Evolutionary conservation across 2,329 filamentous ascomycete species (phyloP).

Genomic region (Aspergillus unguis): DNA sequence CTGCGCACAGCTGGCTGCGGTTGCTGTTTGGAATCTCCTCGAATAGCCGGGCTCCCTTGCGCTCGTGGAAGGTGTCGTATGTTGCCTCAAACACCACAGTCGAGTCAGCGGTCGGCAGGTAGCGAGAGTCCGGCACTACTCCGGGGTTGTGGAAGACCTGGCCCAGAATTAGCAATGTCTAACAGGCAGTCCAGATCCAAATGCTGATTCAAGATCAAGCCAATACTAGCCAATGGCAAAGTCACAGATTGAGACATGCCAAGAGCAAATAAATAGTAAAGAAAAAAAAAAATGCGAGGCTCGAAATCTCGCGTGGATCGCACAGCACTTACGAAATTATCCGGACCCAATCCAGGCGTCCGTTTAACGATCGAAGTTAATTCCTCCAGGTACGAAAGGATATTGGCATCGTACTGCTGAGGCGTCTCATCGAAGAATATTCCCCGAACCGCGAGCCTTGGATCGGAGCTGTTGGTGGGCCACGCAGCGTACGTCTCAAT

Average conservation of each 20-base stretch:
- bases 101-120: conserved; percentile 42
- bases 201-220: background rate
- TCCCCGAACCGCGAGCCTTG: conserved; percentile 42
- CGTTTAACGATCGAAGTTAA: conserved; percentile 32
- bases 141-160: conserved; percentile 49
- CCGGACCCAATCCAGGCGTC: conserved; percentile 31
- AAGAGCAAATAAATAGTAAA: background rate
- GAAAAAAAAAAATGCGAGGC: background rate
- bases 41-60: conserved; percentile 32
- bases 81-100: conserved; percentile 47
- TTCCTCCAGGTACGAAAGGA: conserved; percentile 33
- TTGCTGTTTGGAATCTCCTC: conserved; percentile 30
- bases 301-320: conserved; percentile 2
- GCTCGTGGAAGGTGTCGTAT: conserved; percentile 38
- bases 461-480: conserved; percentile 35
- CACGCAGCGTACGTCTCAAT: conserved; percentile 47
- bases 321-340: conserved; percentile 37
- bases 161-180: conserved; percentile 14
- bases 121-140: conserved; percentile 40
- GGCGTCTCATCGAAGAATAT: conserved; percentile 53
- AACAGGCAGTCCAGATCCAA: background rate
- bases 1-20: conserved; percentile 32
- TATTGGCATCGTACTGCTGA: conserved; percentile 31
- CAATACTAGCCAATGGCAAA: conserved; percentile 4
- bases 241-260: background rate